phyloP scores from a whole-genome alignment of 176 grass and related monocot genomes.

The Chloris gayana region DNA sequence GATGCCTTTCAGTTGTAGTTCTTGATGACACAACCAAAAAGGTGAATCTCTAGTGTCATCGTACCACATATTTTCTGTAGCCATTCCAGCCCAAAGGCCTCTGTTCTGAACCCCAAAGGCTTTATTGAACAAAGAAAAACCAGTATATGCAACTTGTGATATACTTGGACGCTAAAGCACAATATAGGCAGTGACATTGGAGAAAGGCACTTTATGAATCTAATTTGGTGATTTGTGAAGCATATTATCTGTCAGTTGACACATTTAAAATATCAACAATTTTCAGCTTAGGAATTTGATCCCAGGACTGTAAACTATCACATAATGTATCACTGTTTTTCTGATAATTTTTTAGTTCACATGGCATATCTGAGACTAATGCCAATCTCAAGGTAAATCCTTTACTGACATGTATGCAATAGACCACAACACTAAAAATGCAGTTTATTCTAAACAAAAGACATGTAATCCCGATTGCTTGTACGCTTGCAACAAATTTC shows the following conservation, averaged over 20 bases:
- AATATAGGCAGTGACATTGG: background rate
- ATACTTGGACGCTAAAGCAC: background rate
- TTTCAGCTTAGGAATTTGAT: background rate
- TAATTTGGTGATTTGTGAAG: background rate
- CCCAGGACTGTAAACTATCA: background rate
- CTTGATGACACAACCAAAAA: background rate
- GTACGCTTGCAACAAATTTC: background rate
- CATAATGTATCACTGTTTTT: background rate
- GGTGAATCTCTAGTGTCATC: background rate
- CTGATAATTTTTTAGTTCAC: background rate
- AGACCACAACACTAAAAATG: background rate
- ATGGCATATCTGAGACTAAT: background rate
- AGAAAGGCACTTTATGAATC: slow-evolving; percentile 3
- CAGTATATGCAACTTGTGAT: slow-evolving; percentile 17
- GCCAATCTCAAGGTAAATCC: background rate
- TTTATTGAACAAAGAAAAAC: slow-evolving; percentile 23
- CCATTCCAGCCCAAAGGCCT: background rate
- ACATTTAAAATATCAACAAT: background rate
- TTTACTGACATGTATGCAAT: background rate
- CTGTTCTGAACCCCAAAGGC: background rate
- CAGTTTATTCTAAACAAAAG: background rate
- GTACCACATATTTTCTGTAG: background rate
- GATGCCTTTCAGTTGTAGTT: background rate
- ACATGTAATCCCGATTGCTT: background rate
- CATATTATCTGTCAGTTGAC: slow-evolving; percentile 4